Evolutionary conservation across 345 rosid genomes (phyloP).

Genomic region (Rhizophora apiculata): DNA sequence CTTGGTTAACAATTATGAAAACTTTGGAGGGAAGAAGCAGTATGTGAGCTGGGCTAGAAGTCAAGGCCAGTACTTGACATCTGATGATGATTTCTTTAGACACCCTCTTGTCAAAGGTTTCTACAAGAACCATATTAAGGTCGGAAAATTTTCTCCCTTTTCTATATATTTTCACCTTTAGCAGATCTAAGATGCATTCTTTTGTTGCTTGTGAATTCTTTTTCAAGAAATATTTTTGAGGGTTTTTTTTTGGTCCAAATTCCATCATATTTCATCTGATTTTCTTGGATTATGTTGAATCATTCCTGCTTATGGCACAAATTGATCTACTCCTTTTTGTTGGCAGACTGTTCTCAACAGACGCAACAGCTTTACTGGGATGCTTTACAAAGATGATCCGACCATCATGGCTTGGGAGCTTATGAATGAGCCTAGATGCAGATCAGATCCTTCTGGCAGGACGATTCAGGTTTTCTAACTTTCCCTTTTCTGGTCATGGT

Average conservation of each 20-base stretch:
- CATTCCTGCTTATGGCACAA: not conserved
- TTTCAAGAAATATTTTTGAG: no score
- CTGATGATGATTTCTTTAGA: slow-evolving; percentile 34
- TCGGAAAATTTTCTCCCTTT: not conserved
- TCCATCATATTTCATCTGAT: not conserved
- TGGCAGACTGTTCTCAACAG: slow-evolving; percentile 32
- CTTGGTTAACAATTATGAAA: slow-evolving; percentile 33
- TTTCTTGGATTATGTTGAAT: not conserved
- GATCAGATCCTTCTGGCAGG: slow-evolving; percentile 31
- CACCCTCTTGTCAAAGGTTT: slow-evolving; percentile 26
- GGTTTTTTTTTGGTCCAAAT: no score
- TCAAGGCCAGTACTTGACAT: slow-evolving; percentile 18
- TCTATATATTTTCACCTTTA: not conserved
- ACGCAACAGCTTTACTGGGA: slow-evolving; percentile 24
- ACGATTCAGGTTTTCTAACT: slow-evolving; percentile 26
- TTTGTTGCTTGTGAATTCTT: not conserved
- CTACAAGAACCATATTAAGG: slow-evolving; percentile 30
- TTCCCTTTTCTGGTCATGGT: not conserved
- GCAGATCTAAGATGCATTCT: not conserved
- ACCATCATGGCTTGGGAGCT: slow-evolving; percentile 38
- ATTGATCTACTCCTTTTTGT: slow-evolving; percentile 4
- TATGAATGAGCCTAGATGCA: slow-evolving; percentile 38
- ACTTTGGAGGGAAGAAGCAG: slow-evolving; percentile 36
- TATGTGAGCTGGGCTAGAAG: slow-evolving; percentile 29
- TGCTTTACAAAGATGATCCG: slow-evolving; percentile 32